These are phyloP conservation scores for Candida cerambycidarum DNA, from an alignment of 805 yeast genomes.

Conservation along the genomic window DNA sequence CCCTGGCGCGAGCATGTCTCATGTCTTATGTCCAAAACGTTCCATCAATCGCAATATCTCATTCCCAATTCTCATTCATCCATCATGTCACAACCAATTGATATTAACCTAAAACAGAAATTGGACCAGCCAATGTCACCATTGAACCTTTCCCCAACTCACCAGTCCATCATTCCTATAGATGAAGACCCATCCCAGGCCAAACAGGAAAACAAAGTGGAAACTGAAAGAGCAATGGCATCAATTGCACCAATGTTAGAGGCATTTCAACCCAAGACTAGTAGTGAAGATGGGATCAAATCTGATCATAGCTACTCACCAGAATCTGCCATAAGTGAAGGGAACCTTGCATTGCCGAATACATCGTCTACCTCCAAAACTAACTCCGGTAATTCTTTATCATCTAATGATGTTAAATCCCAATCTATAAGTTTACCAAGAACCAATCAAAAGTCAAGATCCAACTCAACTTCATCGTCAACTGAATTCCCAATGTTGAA, in stretches of 20 bases:
- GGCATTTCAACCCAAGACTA: conserved; percentile 68
- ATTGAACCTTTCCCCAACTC: conserved; percentile 23
- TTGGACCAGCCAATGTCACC: conserved; percentile 36
- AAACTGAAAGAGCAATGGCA: conserved; percentile 63
- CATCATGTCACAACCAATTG: conserved; percentile 2
- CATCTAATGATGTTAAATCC: background rate
- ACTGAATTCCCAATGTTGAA: conserved; percentile 23
- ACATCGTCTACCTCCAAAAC: background rate
- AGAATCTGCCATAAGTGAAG: conserved; percentile 10
- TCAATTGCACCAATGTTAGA: conserved; percentile 78
- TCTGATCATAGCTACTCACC: conserved; percentile 17
- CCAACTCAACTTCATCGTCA: conserved; percentile 16
- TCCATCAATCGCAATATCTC: too few relatives aligned
- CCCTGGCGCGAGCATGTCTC: too few relatives aligned
- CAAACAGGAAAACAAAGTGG: too few relatives aligned
- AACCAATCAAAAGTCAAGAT: conserved; percentile 18
- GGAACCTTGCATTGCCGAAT: background rate
- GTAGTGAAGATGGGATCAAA: conserved; percentile 25
- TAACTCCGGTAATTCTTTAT: background rate
- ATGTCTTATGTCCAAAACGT: too few relatives aligned
- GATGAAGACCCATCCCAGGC: conserved; percentile 23
- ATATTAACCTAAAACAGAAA: conserved; percentile 14
- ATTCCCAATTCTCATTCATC: too few relatives aligned
- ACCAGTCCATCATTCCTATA: background rate
- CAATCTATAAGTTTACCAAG: background rate